A percentile compares a stretch with the other conserved stretches of the same genome.
Evolutionary conservation across 306 rosid genomes (phyloP).

Genomic region (Gastrolobium villosum): DNA sequence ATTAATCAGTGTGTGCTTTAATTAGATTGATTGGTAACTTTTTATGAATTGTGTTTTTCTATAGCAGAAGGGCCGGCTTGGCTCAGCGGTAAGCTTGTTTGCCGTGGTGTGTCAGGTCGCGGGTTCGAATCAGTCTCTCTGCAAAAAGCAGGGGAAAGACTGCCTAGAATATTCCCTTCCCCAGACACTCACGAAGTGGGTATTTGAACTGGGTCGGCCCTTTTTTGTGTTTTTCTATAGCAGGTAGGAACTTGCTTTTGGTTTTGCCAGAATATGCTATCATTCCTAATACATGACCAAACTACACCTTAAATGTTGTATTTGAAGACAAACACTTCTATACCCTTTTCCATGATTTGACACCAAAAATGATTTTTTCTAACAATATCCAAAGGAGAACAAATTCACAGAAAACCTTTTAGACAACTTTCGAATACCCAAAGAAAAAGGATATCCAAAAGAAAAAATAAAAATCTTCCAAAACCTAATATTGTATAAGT

Average conservation of each 20-base stretch:
- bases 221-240: not conserved
- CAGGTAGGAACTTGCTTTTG: not conserved
- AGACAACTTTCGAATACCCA: not conserved
- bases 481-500: slow-evolving; percentile 8
- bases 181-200: no score
- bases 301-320: slow-evolving; percentile 23
- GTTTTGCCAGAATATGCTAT: slow-evolving; percentile 5
- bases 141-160: no score
- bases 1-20: slow-evolving; percentile 7
- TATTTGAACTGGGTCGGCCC: no score
- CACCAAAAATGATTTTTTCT: not conserved
- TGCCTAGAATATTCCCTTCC: no score
- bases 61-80: no score
- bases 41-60: not conserved
- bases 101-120: no score
- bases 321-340: not conserved
- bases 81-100: no score
- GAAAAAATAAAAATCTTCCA: not conserved
- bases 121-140: no score
- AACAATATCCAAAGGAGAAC: slow-evolving; percentile 2
- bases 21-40: not conserved
- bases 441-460: not conserved
- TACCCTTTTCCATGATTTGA: slow-evolving; percentile 19
- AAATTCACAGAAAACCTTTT: not conserved
- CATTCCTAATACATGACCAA: slow-evolving; percentile 8